These are phyloP conservation scores for Daldinia vernicosa DNA, from an alignment of 495 filamentous ascomycete species.

Conservation along the genomic window DNA sequence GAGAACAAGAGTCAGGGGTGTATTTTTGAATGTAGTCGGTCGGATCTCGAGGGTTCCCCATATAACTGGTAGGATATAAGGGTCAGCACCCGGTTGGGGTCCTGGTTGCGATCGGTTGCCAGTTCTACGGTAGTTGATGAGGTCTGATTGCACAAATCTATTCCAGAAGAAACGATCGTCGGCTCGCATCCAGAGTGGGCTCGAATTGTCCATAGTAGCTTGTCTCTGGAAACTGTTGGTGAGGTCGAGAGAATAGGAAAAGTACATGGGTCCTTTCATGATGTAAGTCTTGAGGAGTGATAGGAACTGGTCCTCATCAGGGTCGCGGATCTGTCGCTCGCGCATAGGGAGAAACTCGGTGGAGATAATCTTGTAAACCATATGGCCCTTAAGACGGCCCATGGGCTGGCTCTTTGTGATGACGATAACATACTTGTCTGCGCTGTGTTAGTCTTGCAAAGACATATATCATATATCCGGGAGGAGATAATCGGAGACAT, in stretches of 20 bases:
- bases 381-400: slow-evolving; percentile 89
- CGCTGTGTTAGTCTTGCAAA: slow-evolving; percentile 22
- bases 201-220: slow-evolving; percentile 69
- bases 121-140: slow-evolving; percentile 80
- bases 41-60: slow-evolving; percentile 92
- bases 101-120: slow-evolving; percentile 65
- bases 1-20: slow-evolving; percentile 82
- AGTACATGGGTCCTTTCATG: slow-evolving; percentile 91
- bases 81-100: slow-evolving; percentile 80
- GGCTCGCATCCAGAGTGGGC: slow-evolving; percentile 88
- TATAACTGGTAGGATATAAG: slow-evolving; percentile 93
- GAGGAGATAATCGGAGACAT: slow-evolving; percentile 33
- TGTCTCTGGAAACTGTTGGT: slow-evolving; percentile 97
- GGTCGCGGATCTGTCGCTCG: slow-evolving; percentile 88
- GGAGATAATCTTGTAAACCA: slow-evolving; percentile 88
- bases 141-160: slow-evolving; percentile 84
- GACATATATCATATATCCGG: background rate
- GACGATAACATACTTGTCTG: slow-evolving; percentile 96
- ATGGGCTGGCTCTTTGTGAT: slow-evolving; percentile 94
- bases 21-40: slow-evolving; percentile 80
- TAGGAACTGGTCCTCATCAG: slow-evolving; percentile 92
- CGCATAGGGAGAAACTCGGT: slow-evolving; percentile 95
- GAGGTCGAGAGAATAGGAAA: slow-evolving; percentile 94
- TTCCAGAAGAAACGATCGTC: slow-evolving; percentile 99
- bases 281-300: slow-evolving; percentile 78